Evolutionary conservation across 116 monocot genomes (phyloP).

Genomic region (Papilionanthe hybrid): DNA sequence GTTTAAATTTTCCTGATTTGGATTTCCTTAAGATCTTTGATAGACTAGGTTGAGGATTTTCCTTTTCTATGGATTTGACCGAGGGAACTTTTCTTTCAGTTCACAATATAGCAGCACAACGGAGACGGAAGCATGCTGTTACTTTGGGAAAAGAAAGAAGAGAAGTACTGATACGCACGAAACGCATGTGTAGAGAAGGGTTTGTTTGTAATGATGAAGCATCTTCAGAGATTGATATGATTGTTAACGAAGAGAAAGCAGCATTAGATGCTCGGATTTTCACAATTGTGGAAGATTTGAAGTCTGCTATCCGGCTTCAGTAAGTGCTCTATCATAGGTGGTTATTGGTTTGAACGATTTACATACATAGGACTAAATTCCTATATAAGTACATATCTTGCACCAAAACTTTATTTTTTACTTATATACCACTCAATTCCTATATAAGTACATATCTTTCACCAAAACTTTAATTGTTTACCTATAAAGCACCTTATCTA

Average conservation of each 20-base stretch:
- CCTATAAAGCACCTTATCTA: no score
- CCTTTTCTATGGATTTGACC: constrained; percentile 5
- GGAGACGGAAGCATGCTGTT: constrained; percentile 20
- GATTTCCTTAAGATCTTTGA: not conserved
- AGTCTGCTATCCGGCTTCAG: constrained; percentile 22
- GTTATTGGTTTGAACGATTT: not conserved
- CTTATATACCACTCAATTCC: no score
- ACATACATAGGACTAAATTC: no score
- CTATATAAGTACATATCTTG: no score
- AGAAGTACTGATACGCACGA: constrained; percentile 21
- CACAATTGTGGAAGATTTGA: constrained; percentile 15
- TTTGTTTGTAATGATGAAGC: constrained; percentile 1
- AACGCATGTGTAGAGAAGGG: constrained; percentile 22
- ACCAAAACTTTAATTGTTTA: no score
- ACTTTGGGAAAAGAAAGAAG: constrained; percentile 21
- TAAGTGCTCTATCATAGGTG: constrained; percentile 7
- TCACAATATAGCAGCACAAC: constrained; percentile 15
- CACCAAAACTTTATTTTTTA: no score
- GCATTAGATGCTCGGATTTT: constrained; percentile 14
- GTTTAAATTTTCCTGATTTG: no score
- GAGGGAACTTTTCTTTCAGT: constrained; percentile 9
- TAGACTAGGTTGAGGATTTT: not conserved
- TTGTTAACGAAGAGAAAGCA: constrained; percentile 19
- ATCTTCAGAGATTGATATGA: constrained; percentile 15
- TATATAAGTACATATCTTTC: no score